A percentile compares a stretch with the other conserved stretches of the same genome.
Evolutionary conservation across 1,284 basidiomycete species (phyloP).

Genomic region (Coniferiporia weirii): DNA sequence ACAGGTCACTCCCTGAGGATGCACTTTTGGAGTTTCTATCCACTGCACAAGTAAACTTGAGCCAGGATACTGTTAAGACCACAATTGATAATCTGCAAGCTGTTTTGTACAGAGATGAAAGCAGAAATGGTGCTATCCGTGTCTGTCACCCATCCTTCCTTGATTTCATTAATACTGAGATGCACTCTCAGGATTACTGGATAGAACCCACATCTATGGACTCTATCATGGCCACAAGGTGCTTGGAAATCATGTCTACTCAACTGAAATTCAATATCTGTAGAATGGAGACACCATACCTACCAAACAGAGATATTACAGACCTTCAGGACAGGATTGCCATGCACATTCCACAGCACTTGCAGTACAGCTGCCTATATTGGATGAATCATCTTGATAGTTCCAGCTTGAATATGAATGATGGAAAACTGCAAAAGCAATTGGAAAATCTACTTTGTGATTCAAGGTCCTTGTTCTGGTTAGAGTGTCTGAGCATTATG

Average conservation of each 20-base stretch:
- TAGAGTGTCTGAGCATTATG: neutral
- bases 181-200: neutral
- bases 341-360: slow-evolving; percentile 19
- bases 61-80: neutral
- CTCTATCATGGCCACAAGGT: neutral
- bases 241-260: slow-evolving; percentile 19
- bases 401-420: neutral
- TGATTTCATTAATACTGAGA: neutral
- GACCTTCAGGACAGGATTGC: slow-evolving; percentile 19
- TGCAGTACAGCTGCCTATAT: slow-evolving; percentile 25
- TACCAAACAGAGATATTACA: slow-evolving; percentile 21
- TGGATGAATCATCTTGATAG: slow-evolving; percentile 25
- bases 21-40: neutral
- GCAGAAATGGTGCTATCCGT: neutral
- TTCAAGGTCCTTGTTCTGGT: neutral
- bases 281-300: slow-evolving; percentile 24
- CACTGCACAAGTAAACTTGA: neutral
- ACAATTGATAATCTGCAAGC: neutral
- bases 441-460: neutral
- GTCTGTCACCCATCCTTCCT: slow-evolving; percentile 7
- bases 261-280: slow-evolving; percentile 31
- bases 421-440: neutral
- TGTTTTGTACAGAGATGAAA: neutral
- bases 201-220: neutral
- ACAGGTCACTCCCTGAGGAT: neutral